Evolutionary conservation across 305 asterid species (phyloP).

Genomic region (Plantago rigida): DNA sequence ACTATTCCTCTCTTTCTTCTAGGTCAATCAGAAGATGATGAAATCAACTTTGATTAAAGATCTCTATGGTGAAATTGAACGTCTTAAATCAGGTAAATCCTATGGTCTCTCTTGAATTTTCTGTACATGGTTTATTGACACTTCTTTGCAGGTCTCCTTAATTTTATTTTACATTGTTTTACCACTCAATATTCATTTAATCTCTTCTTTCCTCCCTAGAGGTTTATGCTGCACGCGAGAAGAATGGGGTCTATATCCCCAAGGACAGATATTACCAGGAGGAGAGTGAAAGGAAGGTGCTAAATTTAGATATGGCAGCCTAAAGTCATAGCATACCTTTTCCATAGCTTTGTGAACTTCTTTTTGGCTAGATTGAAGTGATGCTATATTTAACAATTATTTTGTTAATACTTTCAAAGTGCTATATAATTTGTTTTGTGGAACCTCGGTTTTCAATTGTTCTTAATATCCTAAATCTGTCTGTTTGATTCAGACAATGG

Average conservation of each 20-base stretch:
- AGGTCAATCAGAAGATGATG: conserved; percentile 76
- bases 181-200: background rate
- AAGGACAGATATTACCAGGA: conserved; percentile 68
- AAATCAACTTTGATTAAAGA: conserved; percentile 74
- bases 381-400: no score
- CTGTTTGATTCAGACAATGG: conserved; percentile 49
- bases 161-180: background rate
- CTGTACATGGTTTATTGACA: conserved; percentile 2
- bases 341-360: background rate
- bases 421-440: background rate
- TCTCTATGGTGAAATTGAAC: conserved; percentile 77
- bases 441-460: background rate
- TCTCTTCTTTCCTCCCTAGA: conserved; percentile 29
- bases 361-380: background rate
- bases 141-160: conserved; percentile 1
- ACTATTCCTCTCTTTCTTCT: conserved; percentile 16
- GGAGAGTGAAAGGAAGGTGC: conserved; percentile 68
- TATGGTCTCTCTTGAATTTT: conserved; percentile 1
- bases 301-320: conserved; percentile 8
- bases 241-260: conserved; percentile 71
- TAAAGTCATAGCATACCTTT: background rate
- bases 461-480: conserved; percentile 6
- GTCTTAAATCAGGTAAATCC: conserved; percentile 62
- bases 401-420: background rate
- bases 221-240: conserved; percentile 77